phyloP scores from a whole-genome alignment of 768 basidiomycete species.

The Crepidotus variabilis region DNA sequence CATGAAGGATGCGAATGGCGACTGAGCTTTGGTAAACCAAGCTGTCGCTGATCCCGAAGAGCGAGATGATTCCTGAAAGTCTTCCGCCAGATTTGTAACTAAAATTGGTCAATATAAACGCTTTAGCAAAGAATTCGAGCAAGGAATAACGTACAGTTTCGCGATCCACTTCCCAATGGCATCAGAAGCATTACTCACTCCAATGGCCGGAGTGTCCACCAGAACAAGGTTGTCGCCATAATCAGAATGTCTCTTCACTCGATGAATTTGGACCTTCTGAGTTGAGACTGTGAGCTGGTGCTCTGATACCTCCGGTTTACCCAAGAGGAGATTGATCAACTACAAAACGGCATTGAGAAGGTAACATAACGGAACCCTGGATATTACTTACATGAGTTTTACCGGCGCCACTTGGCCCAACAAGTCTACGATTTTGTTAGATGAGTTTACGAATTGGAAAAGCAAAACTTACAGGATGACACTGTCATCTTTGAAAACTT shows the following conservation, averaged over 20 bases:
- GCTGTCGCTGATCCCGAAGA: background rate
- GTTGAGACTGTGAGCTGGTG: background rate
- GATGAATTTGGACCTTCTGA: background rate
- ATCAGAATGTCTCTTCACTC: background rate
- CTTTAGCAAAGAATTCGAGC: background rate
- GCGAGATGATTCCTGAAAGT: background rate
- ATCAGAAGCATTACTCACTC: slow-evolving; percentile 10
- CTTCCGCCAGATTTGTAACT: background rate
- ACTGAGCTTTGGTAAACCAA: background rate
- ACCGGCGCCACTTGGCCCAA: background rate
- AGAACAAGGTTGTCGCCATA: slow-evolving; percentile 9
- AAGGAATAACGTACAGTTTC: background rate
- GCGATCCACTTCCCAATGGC: slow-evolving; percentile 6
- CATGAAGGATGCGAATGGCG: background rate
- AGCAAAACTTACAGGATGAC: background rate
- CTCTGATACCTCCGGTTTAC: background rate
- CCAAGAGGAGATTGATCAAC: background rate
- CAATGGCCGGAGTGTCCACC: slow-evolving; percentile 14
- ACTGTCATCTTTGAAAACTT: background rate
- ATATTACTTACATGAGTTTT: background rate
- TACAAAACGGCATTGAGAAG: background rate
- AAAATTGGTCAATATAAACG: background rate
- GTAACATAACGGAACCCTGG: background rate
- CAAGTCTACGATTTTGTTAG: background rate
- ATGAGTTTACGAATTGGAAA: background rate